Evolutionary conservation across 768 basidiomycete species (phyloP).

Genomic region (Collybiopsis confluens): DNA sequence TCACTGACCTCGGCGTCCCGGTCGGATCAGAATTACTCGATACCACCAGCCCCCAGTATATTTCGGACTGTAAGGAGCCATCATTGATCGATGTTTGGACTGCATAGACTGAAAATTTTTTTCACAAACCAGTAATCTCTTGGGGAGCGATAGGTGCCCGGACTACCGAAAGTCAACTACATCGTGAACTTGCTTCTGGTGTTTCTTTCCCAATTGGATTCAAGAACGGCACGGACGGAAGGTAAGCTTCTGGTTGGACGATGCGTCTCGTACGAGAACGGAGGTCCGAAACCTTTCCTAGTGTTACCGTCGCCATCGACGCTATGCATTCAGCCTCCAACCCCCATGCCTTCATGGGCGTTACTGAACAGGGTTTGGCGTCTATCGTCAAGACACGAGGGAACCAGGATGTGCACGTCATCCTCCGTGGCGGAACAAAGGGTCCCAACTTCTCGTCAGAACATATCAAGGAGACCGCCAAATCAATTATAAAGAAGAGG

Average conservation of each 20-base stretch:
- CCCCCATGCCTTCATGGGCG: conserved; percentile 96
- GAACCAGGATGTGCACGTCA: conserved; percentile 88
- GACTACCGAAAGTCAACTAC: conserved; percentile 96
- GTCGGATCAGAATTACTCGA: conserved; percentile 95
- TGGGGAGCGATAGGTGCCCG: conserved; percentile 98
- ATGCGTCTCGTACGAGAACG: conserved; percentile 4
- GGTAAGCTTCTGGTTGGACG: conserved; percentile 35
- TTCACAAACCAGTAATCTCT: conserved; percentile 57
- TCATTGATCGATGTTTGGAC: not conserved
- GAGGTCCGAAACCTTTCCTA: conserved; percentile 22
- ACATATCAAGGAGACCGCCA: conserved; percentile 61
- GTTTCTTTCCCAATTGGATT: conserved; percentile 98
- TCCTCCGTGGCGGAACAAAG: conserved; percentile 87
- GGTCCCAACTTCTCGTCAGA: conserved; percentile 87
- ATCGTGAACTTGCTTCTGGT: conserved; percentile 93
- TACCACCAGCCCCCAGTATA: conserved; percentile 77
- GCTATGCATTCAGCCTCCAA: conserved; percentile 91
- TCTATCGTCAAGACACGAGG: conserved; percentile 90
- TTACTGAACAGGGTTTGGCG: conserved; percentile 84
- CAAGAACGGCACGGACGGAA: conserved; percentile 99
- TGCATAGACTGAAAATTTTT: conserved; percentile 8
- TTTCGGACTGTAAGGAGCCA: conserved; percentile 61
- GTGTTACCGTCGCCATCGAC: conserved; percentile 88
- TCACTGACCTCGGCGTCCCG: conserved; percentile 85
- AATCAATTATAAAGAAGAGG: conserved; percentile 61